Base-by-base conservation (phyloP, 108 stramenopile genomes). In the Nitzschia sp. region DNA sequence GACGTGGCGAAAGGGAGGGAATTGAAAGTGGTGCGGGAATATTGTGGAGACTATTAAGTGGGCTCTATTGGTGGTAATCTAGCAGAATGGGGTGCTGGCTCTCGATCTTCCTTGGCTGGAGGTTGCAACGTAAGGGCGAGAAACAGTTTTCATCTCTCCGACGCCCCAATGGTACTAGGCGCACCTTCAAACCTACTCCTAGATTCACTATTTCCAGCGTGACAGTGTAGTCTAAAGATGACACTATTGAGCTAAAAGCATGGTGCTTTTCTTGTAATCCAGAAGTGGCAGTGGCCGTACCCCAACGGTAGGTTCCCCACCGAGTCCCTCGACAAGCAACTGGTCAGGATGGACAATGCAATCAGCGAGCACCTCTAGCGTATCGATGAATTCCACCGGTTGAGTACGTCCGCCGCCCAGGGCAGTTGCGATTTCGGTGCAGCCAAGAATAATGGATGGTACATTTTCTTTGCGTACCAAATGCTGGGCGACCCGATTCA, bases 311-410 rank as follows among this genome's bases (percentile, higher is more conserved):
- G 38, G 38, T 42, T 9, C 6, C 6, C 9, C 6, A 9, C 13
- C 9, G 9, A 42, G 38, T 9, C 38, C 38, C 6, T 42, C 38
- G 13, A 42, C 4, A n/a, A 51, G 18, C 49, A 51, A 19, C 49
- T 51, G 13, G n/a, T 51, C 49, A 23, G 11, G 49, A 51, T 51
- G 49, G 21, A 51, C 49, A 19, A 51, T 51, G 49, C 49, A 51
- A 19, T 51, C 49, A 9, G 49, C 49, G 4, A 51, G 49, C 4
- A 51, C 49, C 4, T 51, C 49, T 23, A 51, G 21, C 21, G 49
- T 51, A 19, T 51, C 49, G 21, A 51, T 51, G 13, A 51, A 21
- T 19, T 51, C 49, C 49, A 51, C 49, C 49, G 11, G 17, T 4
- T 21, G 21, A n/a, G 11, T 19, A 17, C 21, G 17, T 5, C 49